phyloP scores from a whole-genome alignment of 257 asterid genomes.

The Lycium ferocissimum region DNA sequence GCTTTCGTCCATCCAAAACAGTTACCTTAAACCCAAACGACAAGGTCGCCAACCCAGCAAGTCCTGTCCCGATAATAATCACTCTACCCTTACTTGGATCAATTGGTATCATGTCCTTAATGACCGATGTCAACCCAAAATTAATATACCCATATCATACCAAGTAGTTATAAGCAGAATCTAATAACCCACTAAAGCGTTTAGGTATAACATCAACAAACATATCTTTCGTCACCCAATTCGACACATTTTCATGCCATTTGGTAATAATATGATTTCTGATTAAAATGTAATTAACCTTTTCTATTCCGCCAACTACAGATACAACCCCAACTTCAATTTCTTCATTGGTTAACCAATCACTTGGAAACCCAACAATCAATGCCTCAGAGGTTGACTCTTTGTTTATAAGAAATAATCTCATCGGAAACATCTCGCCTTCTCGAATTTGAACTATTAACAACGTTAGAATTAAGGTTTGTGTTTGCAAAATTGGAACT shows the following conservation, averaged over 20 bases:
- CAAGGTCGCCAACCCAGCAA: slow-evolving; percentile 87
- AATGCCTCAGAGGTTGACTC: slow-evolving; percentile 82
- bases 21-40: slow-evolving; percentile 80
- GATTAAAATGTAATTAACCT: slow-evolving; percentile 79
- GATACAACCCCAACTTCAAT: slow-evolving; percentile 81
- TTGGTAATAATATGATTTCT: slow-evolving; percentile 75
- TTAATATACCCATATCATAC: slow-evolving; percentile 77
- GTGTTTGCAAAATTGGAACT: slow-evolving; percentile 35
- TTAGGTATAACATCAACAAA: slow-evolving; percentile 66
- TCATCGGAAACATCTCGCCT: slow-evolving; percentile 62
- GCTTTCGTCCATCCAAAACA: slow-evolving; percentile 85
- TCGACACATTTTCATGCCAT: slow-evolving; percentile 86
- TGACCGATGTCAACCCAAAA: slow-evolving; percentile 79
- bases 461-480: background rate
- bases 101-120: slow-evolving; percentile 57
- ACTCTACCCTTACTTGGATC: slow-evolving; percentile 56
- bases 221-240: slow-evolving; percentile 75
- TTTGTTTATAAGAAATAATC: slow-evolving; percentile 79
- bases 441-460: slow-evolving; percentile 30
- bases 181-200: slow-evolving; percentile 59
- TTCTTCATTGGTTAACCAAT: slow-evolving; percentile 80
- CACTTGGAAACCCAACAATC: slow-evolving; percentile 85
- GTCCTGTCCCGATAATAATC: slow-evolving; percentile 83
- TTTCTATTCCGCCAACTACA: slow-evolving; percentile 81
- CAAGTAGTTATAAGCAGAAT: slow-evolving; percentile 65